Percentiles rank a stretch among this genome's conserved stretches.
Conservation (phyloP, 768 basidiomycete genomes). For the Dictyophora rubrovolvata region DNA sequence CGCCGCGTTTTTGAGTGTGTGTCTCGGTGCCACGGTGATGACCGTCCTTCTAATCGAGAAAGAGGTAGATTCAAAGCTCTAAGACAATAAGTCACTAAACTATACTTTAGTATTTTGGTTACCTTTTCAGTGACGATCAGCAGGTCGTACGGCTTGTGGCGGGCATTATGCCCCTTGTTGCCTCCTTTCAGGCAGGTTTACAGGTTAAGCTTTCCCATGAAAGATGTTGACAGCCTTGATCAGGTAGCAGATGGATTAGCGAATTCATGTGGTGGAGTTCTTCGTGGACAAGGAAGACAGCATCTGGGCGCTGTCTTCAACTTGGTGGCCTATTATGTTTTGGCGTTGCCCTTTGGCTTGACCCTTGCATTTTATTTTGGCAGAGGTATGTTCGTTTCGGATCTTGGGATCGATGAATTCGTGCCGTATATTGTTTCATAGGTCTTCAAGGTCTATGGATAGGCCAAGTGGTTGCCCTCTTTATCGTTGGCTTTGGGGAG, state of each 20-base stretch:
- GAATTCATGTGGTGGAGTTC: constrained; percentile 39
- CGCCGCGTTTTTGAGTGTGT: constrained; percentile 52
- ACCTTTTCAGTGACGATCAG: constrained; percentile 56
- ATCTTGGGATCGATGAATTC: neutral
- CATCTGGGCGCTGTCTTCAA: constrained; percentile 70
- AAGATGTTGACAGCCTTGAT: neutral
- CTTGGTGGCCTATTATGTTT: constrained; percentile 49
- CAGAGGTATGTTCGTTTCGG: neutral
- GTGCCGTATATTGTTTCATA: constrained; percentile 13
- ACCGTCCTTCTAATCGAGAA: constrained; percentile 41
- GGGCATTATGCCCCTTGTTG: constrained; percentile 42
- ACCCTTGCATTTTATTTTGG: constrained; percentile 35
- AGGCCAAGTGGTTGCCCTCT: constrained; percentile 63
- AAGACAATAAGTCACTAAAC: neutral
- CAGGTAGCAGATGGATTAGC: constrained; percentile 44
- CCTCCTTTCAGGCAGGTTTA: constrained; percentile 38
- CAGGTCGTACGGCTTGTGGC: constrained; percentile 41
- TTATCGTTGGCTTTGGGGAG: constrained; percentile 60
- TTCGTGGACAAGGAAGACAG: constrained; percentile 49
- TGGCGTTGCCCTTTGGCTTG: constrained; percentile 44
- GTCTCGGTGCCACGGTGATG: constrained; percentile 53
- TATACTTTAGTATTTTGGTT: constrained; percentile 46
- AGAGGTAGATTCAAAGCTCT: constrained; percentile 32
- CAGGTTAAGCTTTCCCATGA: neutral
- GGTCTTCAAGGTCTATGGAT: constrained; percentile 46